Evolutionary conservation across 2,329 filamentous ascomycete genomes (phyloP).

Genomic region (Colletotrichum sp.): DNA sequence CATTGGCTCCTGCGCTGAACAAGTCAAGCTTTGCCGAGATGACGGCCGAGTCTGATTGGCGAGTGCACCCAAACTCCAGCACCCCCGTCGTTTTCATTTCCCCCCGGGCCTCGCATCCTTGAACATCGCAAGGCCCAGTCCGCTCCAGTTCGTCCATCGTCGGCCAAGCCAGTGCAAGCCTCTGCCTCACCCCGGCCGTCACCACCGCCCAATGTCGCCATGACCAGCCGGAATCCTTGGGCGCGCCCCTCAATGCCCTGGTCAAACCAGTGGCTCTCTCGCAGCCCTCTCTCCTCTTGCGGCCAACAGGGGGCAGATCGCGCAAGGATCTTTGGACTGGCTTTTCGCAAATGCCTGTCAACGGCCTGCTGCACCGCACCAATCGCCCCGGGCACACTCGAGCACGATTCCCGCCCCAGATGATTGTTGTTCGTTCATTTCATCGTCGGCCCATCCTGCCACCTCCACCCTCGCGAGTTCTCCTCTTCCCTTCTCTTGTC

Average conservation of each 20-base stretch:
- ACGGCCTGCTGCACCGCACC: background rate
- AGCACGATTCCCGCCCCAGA: background rate
- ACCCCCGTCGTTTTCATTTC: constrained; percentile 12
- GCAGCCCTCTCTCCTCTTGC: background rate
- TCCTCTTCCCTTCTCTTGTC: constrained; percentile 18
- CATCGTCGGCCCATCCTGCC: constrained; percentile 21
- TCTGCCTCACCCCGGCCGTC: background rate
- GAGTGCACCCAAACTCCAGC: background rate
- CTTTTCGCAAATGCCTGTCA: background rate
- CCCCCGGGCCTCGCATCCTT: constrained; percentile 9
- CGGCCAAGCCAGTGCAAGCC: background rate
- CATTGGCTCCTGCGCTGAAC: constrained; percentile 7
- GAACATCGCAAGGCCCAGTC: background rate
- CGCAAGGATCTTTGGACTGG: constrained; percentile 1
- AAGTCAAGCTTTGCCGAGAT: constrained; percentile 22
- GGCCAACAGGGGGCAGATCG: constrained; percentile 8
- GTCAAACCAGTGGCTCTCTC: background rate
- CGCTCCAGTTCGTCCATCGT: background rate
- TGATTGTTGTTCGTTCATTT: constrained; percentile 15
- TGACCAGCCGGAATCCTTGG: constrained; percentile 14
- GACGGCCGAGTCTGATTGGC: constrained; percentile 18
- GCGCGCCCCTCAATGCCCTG: constrained; percentile 3
- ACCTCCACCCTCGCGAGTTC: constrained; percentile 13
- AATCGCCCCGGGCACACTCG: background rate
- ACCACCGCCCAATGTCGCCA: constrained; percentile 16